phyloP scores from a whole-genome alignment of 768 basidiomycete genomes.

The Albatrellus ellisii region DNA sequence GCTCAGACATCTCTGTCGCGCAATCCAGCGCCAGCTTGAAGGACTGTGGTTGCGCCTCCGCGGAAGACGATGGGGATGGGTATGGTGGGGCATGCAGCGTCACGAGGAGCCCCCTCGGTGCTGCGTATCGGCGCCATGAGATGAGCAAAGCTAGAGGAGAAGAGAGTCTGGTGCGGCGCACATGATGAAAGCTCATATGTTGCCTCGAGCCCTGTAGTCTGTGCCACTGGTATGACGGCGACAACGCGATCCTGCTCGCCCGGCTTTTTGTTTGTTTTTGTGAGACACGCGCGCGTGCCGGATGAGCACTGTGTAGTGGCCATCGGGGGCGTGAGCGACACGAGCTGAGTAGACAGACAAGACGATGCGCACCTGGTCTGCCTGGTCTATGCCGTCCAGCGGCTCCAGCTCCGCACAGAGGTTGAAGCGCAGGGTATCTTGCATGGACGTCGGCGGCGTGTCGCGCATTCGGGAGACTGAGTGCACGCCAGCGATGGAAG shows the following conservation, averaged over 20 bases:
- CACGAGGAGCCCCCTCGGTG: conserved; percentile 41
- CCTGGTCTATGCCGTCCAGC: conserved; percentile 30
- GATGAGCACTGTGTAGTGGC: conserved; percentile 37
- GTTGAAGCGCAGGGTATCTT: conserved; percentile 51
- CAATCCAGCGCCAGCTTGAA: conserved; percentile 55
- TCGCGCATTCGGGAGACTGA: conserved; percentile 35
- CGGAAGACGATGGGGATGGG: conserved; percentile 30
- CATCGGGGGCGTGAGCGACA: not conserved
- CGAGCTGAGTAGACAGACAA: not conserved
- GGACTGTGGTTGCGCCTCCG: conserved; percentile 36
- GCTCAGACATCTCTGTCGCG: conserved; percentile 23
- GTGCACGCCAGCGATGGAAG: conserved; percentile 36
- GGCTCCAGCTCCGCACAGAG: conserved; percentile 47
- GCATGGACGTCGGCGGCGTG: conserved; percentile 49
- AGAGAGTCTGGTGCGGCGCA: conserved; percentile 21
- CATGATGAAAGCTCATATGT: conserved; percentile 20
- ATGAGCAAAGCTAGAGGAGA: not conserved
- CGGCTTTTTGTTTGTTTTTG: conserved; percentile 47
- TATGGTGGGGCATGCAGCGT: conserved; percentile 48
- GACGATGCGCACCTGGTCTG: conserved; percentile 51
- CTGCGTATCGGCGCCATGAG: conserved; percentile 19
- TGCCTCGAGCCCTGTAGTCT: conserved; percentile 19
- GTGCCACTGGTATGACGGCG: conserved; percentile 65
- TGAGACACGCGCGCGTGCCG: conserved; percentile 66
- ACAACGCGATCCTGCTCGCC: conserved; percentile 45